phyloP scores from a whole-genome alignment of 2,329 filamentous ascomycete species.

The Pseudocercospora fijiensis region DNA sequence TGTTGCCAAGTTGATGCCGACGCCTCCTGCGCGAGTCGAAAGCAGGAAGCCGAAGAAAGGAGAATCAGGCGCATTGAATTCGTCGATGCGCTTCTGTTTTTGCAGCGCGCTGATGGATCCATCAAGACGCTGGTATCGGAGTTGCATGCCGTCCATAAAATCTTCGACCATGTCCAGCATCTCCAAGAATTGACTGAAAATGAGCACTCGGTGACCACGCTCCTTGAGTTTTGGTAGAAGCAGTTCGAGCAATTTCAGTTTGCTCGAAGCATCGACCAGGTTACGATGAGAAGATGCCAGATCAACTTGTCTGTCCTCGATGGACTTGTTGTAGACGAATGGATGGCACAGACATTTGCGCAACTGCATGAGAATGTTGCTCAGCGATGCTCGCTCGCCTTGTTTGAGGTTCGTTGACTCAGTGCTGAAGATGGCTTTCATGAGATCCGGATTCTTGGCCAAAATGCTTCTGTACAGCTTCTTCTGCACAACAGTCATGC shows the following conservation, averaged over 20 bases:
- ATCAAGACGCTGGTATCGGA: constrained; percentile 78
- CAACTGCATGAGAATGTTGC: constrained; percentile 93
- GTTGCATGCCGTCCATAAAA: constrained; percentile 73
- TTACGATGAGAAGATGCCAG: constrained; percentile 68
- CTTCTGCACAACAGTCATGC: constrained; percentile 90
- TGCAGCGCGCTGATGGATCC: constrained; percentile 77
- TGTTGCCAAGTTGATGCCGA: constrained; percentile 95
- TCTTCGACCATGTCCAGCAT: constrained; percentile 89
- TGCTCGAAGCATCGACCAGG: constrained; percentile 85
- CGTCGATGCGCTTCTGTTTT: constrained; percentile 92
- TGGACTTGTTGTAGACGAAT: constrained; percentile 85
- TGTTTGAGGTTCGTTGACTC: constrained; percentile 56
- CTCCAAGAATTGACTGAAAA: constrained; percentile 92
- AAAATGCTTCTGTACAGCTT: constrained; percentile 93
- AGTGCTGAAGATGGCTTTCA: constrained; percentile 78
- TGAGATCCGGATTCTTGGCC: constrained; percentile 82
- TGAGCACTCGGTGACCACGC: constrained; percentile 82
- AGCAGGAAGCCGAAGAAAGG: constrained; percentile 84
- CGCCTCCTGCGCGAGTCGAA: constrained; percentile 90
- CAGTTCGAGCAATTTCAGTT: constrained; percentile 77
- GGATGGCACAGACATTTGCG: constrained; percentile 94
- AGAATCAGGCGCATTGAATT: constrained; percentile 83
- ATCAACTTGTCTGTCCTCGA: constrained; percentile 75
- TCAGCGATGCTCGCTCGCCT: constrained; percentile 75
- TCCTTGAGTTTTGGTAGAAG: constrained; percentile 85